Base-by-base conservation (phyloP, 2,329 filamentous ascomycete species). In the Monosporascus sp. region DNA sequence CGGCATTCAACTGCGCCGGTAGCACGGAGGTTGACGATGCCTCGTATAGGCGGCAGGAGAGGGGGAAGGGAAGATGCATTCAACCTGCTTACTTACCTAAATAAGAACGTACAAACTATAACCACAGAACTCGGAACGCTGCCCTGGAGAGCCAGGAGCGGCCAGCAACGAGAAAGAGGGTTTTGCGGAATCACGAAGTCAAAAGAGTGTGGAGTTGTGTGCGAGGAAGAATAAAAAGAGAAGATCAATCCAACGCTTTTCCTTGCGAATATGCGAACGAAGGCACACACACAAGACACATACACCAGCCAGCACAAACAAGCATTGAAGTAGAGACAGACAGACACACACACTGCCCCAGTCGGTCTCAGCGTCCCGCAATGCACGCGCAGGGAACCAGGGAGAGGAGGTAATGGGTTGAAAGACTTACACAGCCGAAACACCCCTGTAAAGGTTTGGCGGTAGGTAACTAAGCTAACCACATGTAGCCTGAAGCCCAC, bases 61-160 rank as follows among this genome's bases (percentile, higher is more conserved):
- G 43, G 14, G 22, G 43, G n/a, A 45, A 46, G 43, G 43, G 43
- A 46, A 31, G 43, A 46, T 17, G 43, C 43, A 31, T 46, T n/a
- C 41, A 44, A 20, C 26, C 41, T 14, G 20, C 14, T 41, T 46
- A 58, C 68, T 69, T 59, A 71, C 69, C 65, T 71, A 56, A 56
- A 64, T 59, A 61, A 62, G 58, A 64, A 69, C 61, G 31, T 34
- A 34, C 31, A 34, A 68, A 67, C 56, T 65, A 71, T 66, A 34
- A 69, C 63, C 62, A 66, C 69, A 76, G 64, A 71, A 68, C 68
- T 67, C 63, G 59, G 59, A 63, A 65, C 53, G 71, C 73, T 69
- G 69, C 68, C 73, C 74, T 74, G 73, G 74, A 71, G 66, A 72
- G 70, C 73, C 73, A 74, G 73, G 73, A 69, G 69, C 72, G 71